These are phyloP conservation scores for Arabidopsis arenosa DNA, from an alignment of 345 rosid genomes.

Conservation along the genomic window DNA sequence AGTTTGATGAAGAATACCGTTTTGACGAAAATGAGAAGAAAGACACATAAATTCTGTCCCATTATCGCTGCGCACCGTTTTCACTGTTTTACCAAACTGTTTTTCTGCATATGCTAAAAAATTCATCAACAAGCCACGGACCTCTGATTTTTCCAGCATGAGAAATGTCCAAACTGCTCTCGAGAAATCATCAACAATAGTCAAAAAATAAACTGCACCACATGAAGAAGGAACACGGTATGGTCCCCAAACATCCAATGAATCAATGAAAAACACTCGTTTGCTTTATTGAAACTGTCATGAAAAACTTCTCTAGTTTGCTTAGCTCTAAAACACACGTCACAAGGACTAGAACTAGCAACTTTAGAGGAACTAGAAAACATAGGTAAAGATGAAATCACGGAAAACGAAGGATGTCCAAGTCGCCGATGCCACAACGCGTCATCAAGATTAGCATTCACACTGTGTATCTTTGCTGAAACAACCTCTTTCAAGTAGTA, in stretches of 20 bases:
- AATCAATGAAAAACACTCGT: not conserved
- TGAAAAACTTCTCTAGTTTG: not conserved
- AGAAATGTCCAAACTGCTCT: not conserved
- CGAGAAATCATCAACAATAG: not conserved
- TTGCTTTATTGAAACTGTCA: not conserved
- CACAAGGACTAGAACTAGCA: not conserved
- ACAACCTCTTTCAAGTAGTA: not conserved
- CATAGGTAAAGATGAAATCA: not conserved
- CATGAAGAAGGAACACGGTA: not conserved
- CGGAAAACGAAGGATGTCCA: not conserved
- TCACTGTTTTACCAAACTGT: not conserved
- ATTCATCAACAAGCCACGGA: not conserved
- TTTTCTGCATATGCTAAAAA: not conserved
- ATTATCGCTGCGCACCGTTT: not conserved
- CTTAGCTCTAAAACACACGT: not conserved
- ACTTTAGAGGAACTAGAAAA: not conserved
- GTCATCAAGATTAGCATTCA: rapidly evolving
- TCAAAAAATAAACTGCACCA: not conserved
- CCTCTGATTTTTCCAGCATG: not conserved
- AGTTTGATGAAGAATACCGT: too few species aligned
- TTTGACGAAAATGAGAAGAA: not conserved
- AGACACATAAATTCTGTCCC: not conserved
- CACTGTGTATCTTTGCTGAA: not conserved
- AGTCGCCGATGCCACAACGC: not conserved
- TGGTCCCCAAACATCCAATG: not conserved